Conservation (phyloP, 108 stramenopile species). For the Seminavis robusta region DNA sequence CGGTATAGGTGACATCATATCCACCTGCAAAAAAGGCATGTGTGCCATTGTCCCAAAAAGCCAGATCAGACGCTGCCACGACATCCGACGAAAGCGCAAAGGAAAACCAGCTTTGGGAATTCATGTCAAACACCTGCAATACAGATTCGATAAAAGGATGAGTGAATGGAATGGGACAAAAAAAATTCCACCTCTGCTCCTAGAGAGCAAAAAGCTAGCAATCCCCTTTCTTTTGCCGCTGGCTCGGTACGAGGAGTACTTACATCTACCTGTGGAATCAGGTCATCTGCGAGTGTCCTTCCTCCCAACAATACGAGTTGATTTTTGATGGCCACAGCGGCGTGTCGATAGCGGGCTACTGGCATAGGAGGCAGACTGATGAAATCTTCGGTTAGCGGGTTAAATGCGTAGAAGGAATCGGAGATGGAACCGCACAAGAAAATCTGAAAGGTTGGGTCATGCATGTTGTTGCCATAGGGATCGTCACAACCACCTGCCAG, state of each 20-base stretch:
- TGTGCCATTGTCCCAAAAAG: slow-evolving; percentile 24
- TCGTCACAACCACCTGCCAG: slow-evolving; percentile 62
- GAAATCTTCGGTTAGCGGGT: slow-evolving; percentile 19
- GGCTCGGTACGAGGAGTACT: slow-evolving; percentile 6
- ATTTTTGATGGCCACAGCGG: slow-evolving; percentile 21
- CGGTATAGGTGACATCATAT: slow-evolving; percentile 45
- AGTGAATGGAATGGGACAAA: neutral
- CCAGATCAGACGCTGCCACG: slow-evolving; percentile 40
- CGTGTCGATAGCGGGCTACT: slow-evolving; percentile 48
- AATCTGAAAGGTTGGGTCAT: neutral
- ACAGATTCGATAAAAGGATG: neutral
- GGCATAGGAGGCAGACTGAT: slow-evolving; percentile 35
- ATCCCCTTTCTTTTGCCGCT: too few species aligned
- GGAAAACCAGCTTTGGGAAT: slow-evolving; percentile 45
- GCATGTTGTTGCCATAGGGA: slow-evolving; percentile 26
- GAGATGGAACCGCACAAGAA: slow-evolving; percentile 26
- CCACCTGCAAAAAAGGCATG: slow-evolving; percentile 57
- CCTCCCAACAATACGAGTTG: slow-evolving; percentile 53
- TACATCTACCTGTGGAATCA: slow-evolving; percentile 57
- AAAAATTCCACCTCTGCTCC: neutral
- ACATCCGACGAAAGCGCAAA: slow-evolving; percentile 26
- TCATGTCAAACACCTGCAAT: slow-evolving; percentile 47
- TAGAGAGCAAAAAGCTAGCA: neutral
- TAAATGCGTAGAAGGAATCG: slow-evolving; percentile 22
- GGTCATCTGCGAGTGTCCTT: slow-evolving; percentile 27